phyloP scores from a whole-genome alignment of 345 rosid genomes.

The Aegle marmelos region DNA sequence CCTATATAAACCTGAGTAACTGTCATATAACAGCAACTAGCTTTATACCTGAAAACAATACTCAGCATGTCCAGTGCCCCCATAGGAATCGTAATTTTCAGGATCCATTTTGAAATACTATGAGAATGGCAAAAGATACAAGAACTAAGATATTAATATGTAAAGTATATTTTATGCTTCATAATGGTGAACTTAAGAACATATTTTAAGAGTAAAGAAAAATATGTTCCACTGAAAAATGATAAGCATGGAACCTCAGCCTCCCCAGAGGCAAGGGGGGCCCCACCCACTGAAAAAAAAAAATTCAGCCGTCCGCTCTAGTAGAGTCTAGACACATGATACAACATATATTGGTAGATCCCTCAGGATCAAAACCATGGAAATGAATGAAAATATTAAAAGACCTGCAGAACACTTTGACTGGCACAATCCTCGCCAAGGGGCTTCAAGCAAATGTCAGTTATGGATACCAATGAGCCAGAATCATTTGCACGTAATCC shows the following conservation, averaged over 20 bases:
- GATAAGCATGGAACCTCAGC: not conserved
- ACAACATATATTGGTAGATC: not conserved
- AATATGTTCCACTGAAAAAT: not conserved
- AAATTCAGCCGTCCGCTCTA: not conserved
- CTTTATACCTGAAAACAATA: conserved; percentile 86
- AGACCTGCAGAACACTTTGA: conserved; percentile 93
- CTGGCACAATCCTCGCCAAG: conserved; percentile 90
- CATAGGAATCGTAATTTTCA: conserved; percentile 58
- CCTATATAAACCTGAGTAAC: not conserved
- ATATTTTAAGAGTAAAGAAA: conserved; percentile 1
- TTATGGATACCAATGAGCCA: conserved; percentile 60
- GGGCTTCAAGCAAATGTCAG: conserved; percentile 94
- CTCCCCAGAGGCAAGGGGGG: not conserved
- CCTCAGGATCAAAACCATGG: not conserved
- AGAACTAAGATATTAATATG: conserved; percentile 19
- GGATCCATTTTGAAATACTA: conserved; percentile 92
- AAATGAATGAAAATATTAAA: conserved; percentile 7
- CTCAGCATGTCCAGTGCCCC: conserved; percentile 78
- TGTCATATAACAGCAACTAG: conserved; percentile 2
- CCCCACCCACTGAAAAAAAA: too few relatives aligned
- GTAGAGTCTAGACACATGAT: not conserved
- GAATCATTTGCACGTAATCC: conserved; percentile 73
- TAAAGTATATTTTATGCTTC: not conserved
- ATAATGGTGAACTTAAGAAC: not conserved
- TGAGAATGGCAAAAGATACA: conserved; percentile 8